Percentiles rank a stretch among this genome's conserved stretches.
These are phyloP conservation scores for Astrothelium macrocarpum DNA, from an alignment of 495 filamentous ascomycete species.

Conservation along the genomic window DNA sequence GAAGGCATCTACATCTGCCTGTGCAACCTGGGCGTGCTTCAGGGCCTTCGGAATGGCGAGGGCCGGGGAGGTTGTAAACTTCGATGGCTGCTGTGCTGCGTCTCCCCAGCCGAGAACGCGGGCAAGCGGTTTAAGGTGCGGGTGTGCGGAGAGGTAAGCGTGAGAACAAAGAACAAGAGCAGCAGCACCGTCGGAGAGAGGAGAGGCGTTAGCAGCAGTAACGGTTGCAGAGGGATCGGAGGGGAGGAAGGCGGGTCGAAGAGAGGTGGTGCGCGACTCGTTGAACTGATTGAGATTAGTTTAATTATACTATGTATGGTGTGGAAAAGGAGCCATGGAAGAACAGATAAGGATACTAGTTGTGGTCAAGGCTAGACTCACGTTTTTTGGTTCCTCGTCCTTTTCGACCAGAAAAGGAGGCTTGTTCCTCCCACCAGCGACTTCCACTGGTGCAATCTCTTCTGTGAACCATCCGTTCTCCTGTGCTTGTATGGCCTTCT, in stretches of 20 bases:
- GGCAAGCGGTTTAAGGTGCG: slow-evolving; percentile 73
- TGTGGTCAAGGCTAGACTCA: slow-evolving; percentile 84
- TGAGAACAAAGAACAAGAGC: slow-evolving; percentile 88
- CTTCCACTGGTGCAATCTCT: slow-evolving; percentile 85
- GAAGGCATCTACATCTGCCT: slow-evolving; percentile 74
- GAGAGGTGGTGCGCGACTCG: slow-evolving; percentile 72
- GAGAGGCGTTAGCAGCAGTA: slow-evolving; percentile 94
- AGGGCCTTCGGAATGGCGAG: slow-evolving; percentile 94
- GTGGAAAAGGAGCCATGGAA: slow-evolving; percentile 37
- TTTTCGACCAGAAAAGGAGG: slow-evolving; percentile 67
- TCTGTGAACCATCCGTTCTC: slow-evolving; percentile 64
- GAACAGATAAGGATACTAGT: slow-evolving; percentile 77
- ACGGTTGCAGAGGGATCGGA: slow-evolving; percentile 63
- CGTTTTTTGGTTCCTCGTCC: slow-evolving; percentile 95
- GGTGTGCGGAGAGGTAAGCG: slow-evolving; percentile 73
- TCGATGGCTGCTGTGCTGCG: slow-evolving; percentile 75
- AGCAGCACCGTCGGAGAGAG: slow-evolving; percentile 85
- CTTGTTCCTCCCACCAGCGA: slow-evolving; percentile 82
- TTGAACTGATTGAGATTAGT: too few species aligned
- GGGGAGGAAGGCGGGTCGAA: slow-evolving; percentile 78
- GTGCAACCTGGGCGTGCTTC: slow-evolving; percentile 72
- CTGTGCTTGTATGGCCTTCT: slow-evolving; percentile 80
- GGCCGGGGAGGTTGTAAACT: slow-evolving; percentile 94
- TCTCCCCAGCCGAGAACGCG: slow-evolving; percentile 97
- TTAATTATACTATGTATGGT: too few species aligned